Base-by-base conservation (phyloP, 1,139 yeast genomes). In the Casaregolazyma suthepensis region DNA sequence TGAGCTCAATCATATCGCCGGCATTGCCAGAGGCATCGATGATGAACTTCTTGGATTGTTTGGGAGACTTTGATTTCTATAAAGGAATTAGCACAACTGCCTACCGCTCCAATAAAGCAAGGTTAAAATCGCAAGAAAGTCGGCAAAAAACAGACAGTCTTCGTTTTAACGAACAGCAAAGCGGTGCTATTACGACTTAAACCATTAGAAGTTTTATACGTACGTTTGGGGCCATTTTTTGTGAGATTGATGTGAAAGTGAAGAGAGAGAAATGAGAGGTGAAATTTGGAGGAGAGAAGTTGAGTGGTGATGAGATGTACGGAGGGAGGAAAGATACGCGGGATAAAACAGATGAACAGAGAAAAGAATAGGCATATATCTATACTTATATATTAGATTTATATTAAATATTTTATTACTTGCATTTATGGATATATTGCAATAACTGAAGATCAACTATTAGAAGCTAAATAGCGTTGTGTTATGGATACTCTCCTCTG, bases 11-110 rank as follows among this genome's bases (percentile, higher is more conserved):
- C 60, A 70, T 67, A 80, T 93, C 96, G 78, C 88, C 87, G 71
- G 91, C 88, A 83, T 96, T 96, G 72, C 96, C 96, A 64, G 95
- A 82, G 75, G 89, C 90, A 83, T 91, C 98, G 75, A 93, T 94
- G 74, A 87, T 88, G 81, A 85, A 90, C 80, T 89, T 67, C 71
- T 68, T 70, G 58, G 66, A 64, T 53, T 58, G 75, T 71, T 75
- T 81, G 75, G 48, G 51, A 40, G 49, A 42, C 81, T 86, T 86
- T 76, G 87, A 76, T 89, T 87, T 76, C 78, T 73, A 72, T 66
- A 63, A 52, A 56, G 61, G 61, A 64, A 68, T 67, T 70, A 71
- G 73, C 71, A 70, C 67, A 70, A 35, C 40, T 66, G 74, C 76
- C 77, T 73, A 72, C 76, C 71, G 76, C 74, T 58, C 57, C 57